Conservation (phyloP, 306 rosid genomes). For the Ammopiptanthus mongolicus region DNA sequence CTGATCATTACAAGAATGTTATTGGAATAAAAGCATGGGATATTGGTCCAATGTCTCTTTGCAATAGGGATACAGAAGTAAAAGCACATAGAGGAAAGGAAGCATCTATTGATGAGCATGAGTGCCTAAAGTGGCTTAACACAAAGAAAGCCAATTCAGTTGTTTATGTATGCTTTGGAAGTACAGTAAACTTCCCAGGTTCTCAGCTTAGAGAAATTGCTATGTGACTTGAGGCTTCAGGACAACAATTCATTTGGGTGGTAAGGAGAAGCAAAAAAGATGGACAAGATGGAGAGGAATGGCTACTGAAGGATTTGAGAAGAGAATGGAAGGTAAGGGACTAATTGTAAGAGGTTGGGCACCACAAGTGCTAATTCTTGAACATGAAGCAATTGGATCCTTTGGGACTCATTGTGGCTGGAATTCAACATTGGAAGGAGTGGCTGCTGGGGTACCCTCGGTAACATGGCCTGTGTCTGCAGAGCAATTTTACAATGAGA, state of each 20-base stretch:
- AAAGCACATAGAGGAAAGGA: background rate
- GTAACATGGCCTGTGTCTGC: slow-evolving; percentile 32
- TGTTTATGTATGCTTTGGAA: slow-evolving; percentile 25
- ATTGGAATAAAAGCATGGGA: slow-evolving; percentile 37
- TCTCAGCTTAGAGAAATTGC: slow-evolving; percentile 24
- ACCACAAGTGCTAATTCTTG: background rate
- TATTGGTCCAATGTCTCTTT: slow-evolving; percentile 25
- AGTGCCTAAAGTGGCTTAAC: slow-evolving; percentile 17
- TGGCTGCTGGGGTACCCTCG: slow-evolving; percentile 9
- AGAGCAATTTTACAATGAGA: slow-evolving; percentile 37
- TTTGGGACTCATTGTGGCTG: slow-evolving; percentile 33
- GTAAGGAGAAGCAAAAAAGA: background rate
- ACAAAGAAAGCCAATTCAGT: slow-evolving; percentile 12
- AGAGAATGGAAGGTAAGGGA: background rate
- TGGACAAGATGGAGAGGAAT: background rate
- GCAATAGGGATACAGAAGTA: background rate
- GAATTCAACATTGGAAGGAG: slow-evolving; percentile 36
- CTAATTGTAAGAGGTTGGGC: slow-evolving; percentile 12
- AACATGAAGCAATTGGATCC: background rate
- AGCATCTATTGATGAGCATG: slow-evolving; percentile 3
- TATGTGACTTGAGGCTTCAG: slow-evolving; percentile 4
- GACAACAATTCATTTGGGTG: slow-evolving; percentile 17
- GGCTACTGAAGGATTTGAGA: background rate
- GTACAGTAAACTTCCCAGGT: background rate
- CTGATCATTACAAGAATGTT: slow-evolving; percentile 17